These are phyloP conservation scores for Saccharum spontaneum DNA, from an alignment of 176 grass and related monocot genomes.

Conservation along the genomic window DNA sequence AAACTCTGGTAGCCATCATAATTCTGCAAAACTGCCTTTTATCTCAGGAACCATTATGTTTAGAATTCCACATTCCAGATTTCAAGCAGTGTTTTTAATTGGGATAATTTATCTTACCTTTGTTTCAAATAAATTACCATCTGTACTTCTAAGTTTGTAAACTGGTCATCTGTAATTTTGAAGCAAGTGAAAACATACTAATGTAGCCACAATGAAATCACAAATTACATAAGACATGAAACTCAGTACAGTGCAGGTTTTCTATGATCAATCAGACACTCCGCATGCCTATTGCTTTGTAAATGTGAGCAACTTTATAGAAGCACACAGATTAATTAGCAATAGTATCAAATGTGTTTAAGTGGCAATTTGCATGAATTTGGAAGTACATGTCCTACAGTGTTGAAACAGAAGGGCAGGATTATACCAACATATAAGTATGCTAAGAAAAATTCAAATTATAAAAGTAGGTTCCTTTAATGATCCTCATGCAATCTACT, in stretches of 20 bases:
- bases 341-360: conserved; percentile 14
- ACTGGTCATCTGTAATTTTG: neutral
- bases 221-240: neutral
- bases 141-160: neutral
- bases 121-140: neutral
- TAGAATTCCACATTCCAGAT: neutral
- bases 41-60: conserved; percentile 5
- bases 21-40: conserved; percentile 14
- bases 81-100: neutral
- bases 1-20: neutral
- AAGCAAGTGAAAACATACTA: conserved; percentile 25
- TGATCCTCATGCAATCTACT: neutral
- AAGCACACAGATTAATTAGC: neutral
- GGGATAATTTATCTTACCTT: neutral
- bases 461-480: neutral
- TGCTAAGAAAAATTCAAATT: neutral
- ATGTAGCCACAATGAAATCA: conserved; percentile 12
- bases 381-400: neutral
- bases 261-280: conserved; percentile 8
- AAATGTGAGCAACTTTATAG: neutral
- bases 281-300: neutral
- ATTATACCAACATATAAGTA: neutral
- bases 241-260: neutral
- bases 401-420: neutral
- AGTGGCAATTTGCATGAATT: neutral